phyloP scores from a whole-genome alignment of 75 land plant species.

The Ceratopteris richardii region DNA sequence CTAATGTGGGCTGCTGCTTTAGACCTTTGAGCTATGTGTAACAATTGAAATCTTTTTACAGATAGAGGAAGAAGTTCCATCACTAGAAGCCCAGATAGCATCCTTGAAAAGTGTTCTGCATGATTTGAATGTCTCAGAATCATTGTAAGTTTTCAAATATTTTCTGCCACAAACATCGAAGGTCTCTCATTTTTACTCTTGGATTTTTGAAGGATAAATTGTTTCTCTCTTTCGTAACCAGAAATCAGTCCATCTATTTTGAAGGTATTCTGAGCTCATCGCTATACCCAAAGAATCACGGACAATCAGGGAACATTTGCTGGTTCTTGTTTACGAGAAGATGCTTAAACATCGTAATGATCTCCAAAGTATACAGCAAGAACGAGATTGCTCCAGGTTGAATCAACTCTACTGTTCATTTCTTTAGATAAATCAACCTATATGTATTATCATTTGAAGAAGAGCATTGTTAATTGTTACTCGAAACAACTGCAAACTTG shows the following conservation, averaged over 20 bases:
- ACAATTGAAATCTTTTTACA: neutral
- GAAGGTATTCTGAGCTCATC: conserved; percentile 9
- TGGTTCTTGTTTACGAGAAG: conserved; percentile 4
- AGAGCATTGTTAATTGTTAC: too few relatives aligned
- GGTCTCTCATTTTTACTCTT: too few relatives aligned
- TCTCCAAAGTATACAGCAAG: neutral
- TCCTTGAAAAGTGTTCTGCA: conserved; percentile 4
- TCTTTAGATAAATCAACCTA: too few relatives aligned
- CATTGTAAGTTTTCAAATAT: conserved; percentile 1
- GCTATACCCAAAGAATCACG: conserved; percentile 2
- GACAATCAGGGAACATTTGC: conserved; percentile 6
- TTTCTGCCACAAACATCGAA: neutral
- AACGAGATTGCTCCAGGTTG: conserved; percentile 10
- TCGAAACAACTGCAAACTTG: too few relatives aligned
- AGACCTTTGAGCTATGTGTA: too few relatives aligned
- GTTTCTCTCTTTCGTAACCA: too few relatives aligned
- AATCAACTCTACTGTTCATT: too few relatives aligned
- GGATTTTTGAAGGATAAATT: too few relatives aligned
- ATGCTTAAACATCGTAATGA: conserved; percentile 2
- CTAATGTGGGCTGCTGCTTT: too few relatives aligned
- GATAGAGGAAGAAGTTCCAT: conserved; percentile 8
- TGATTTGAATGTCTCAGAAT: conserved; percentile 8
- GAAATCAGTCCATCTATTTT: too few relatives aligned
- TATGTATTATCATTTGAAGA: too few relatives aligned
- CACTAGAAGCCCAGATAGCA: conserved; percentile 8